phyloP scores from a whole-genome alignment of 169 alveolate genomes.

The Plasmodium knowlesi region DNA sequence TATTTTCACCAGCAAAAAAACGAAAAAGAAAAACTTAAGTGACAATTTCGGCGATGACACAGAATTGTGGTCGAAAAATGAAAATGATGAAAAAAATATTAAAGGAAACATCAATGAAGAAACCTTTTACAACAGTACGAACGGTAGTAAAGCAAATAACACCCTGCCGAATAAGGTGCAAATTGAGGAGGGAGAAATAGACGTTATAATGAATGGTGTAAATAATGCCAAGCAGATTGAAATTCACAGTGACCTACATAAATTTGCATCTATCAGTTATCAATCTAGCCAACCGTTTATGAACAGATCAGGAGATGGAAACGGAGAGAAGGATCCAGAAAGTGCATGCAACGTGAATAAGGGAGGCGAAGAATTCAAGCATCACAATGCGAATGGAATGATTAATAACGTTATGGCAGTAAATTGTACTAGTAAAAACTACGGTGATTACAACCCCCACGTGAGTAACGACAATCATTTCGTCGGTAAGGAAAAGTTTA shows the following conservation, averaged over 20 bases:
- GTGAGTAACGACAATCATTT: background rate
- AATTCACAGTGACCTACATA: background rate
- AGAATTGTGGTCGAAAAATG: conserved; percentile 69
- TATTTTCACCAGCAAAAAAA: conserved; percentile 20
- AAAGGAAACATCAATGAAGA: background rate
- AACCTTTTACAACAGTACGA: background rate
- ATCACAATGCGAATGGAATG: background rate
- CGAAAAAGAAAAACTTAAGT: conserved; percentile 52
- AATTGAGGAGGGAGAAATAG: conserved; percentile 34
- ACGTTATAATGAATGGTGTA: conserved; percentile 10
- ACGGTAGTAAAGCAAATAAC: background rate
- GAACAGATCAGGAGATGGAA: background rate
- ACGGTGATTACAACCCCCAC: background rate
- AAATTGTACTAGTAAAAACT: background rate
- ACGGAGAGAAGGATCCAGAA: background rate
- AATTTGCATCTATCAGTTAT: background rate
- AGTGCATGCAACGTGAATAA: background rate
- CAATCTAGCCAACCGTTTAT: background rate
- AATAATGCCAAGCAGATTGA: background rate
- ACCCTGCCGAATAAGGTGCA: conserved; percentile 1
- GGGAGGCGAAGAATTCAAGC: background rate
- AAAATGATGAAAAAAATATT: conserved; percentile 10
- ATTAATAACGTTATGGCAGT: background rate
- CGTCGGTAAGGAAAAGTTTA: background rate
- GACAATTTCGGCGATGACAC: conserved; percentile 61